Base-by-base conservation (phyloP, 2,329 filamentous ascomycete species). In the Drechmeria coniospora region DNA sequence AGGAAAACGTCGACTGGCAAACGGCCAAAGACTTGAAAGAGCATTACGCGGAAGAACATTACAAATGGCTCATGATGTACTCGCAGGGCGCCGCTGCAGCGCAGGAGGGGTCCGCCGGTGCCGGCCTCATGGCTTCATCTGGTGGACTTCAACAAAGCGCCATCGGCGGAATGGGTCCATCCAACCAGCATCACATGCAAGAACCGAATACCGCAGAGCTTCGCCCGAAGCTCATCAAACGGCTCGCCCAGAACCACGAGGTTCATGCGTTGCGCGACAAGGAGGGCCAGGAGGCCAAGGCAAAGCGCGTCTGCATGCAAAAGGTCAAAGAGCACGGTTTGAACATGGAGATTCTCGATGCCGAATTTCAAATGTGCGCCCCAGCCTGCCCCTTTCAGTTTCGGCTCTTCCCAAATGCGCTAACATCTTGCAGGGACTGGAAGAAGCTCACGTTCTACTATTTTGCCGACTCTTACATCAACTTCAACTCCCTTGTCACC, bases 381-480 rank as follows among this genome's bases (percentile, higher is more conserved):
- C n/a, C 14, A 8, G 3, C 21, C 16, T 9, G 15, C 9, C 8
- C 10, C 9, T 14, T 8, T 3, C 3, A 16, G 17, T n/a, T 14
- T 15, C 11, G 16, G 27, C 28, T 10, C 11, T 18, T n/a, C 16
- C 26, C 18, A 23, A 25, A 21, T 11, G 12, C 24, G 12, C 38
- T 38, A 32, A 44, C 29, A 19, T 8, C 13, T 8, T 8, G 16
- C 42, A 94, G 87, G 76, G 90, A 98, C 51, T 94, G 84, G 74
- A 93, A 95, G 58, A 98, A 98, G 52, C 61, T 98, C 31, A 98
- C 92, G 0, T 95, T 95, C 56, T 98, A 94, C 60, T 98, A 95
- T 57, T 98, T 94, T 50, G 87, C 90, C 29, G 86, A 94, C 47
- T 75, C 83, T 1, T 98, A 98, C 51, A 93, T 98, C 63, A 95